These are phyloP conservation scores for Linnemannia schmuckeri DNA, from an alignment of 192 early-diverging fungal genomes.

Conservation along the genomic window DNA sequence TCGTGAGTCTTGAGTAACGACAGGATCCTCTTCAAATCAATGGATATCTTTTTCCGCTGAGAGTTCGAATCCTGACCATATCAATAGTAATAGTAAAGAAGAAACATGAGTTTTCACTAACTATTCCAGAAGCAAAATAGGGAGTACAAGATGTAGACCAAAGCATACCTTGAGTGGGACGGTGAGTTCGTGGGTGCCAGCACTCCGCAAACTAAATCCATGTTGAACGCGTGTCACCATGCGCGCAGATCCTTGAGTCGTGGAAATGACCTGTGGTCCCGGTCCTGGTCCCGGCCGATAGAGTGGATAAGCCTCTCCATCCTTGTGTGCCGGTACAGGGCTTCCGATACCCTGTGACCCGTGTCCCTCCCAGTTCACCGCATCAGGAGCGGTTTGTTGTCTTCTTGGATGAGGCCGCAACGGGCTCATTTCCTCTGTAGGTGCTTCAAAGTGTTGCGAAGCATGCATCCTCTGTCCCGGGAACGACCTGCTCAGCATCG, in stretches of 20 bases:
- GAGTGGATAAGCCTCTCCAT: neutral
- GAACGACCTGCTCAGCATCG: slow-evolving; percentile 11
- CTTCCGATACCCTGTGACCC: neutral
- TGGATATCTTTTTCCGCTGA: slow-evolving; percentile 34
- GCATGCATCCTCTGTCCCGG: slow-evolving; percentile 10
- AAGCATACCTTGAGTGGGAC: slow-evolving; percentile 17
- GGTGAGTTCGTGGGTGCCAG: slow-evolving; percentile 1
- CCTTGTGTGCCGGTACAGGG: neutral
- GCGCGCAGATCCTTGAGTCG: neutral
- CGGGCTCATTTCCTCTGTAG: neutral
- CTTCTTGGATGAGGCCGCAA: neutral
- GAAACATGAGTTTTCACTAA: neutral
- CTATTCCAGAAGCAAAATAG: neutral
- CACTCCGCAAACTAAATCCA: neutral
- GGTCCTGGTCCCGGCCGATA: neutral
- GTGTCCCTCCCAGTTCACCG: neutral
- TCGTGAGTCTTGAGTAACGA: slow-evolving; percentile 44
- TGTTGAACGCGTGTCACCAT: slow-evolving; percentile 1
- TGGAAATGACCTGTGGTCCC: neutral
- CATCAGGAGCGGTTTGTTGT: neutral
- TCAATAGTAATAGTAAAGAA: neutral
- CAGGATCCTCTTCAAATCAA: slow-evolving; percentile 34
- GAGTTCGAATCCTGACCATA: slow-evolving; percentile 6
- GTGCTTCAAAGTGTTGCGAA: neutral
- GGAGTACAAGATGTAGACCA: neutral